phyloP scores from a whole-genome alignment of 2,329 filamentous ascomycete genomes.

The Pseudopyrenochaeta lycopersici region DNA sequence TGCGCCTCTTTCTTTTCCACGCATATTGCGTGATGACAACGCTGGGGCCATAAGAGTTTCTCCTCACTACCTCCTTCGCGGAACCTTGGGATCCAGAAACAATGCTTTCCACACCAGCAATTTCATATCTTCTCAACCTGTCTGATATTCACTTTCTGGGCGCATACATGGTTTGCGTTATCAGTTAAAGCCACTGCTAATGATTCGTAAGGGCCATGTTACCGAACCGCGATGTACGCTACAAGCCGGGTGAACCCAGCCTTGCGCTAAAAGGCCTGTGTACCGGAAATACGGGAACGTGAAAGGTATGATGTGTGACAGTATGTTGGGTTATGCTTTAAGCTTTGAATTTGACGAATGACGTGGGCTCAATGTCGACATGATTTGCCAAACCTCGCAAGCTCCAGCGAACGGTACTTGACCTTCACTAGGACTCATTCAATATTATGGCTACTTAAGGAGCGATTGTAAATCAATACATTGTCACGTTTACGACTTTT shows the following conservation, averaged over 20 bases:
- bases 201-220: conserved; percentile 1
- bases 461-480: no score
- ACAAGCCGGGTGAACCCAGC: background rate
- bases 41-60: conserved; percentile 47
- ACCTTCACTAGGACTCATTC: no score
- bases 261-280: no score
- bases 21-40: conserved; percentile 37
- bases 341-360: no score
- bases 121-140: conserved; percentile 35
- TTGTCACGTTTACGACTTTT: no score
- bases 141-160: conserved; percentile 17
- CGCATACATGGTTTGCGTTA: background rate
- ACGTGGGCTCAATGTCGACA: no score
- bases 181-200: conserved; percentile 6
- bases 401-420: no score
- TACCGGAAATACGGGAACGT: no score
- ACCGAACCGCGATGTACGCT: background rate
- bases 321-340: no score
- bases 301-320: no score
- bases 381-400: no score
- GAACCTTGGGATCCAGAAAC: conserved; percentile 24
- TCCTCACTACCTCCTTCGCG: conserved; percentile 12
- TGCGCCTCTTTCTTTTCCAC: background rate
- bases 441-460: no score
- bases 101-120: conserved; percentile 35